Evolutionary conservation across 2,329 filamentous ascomycete species (phyloP), one percentile per base, ranked within the genome.

Genomic region (Orbilia oligospora): DNA sequence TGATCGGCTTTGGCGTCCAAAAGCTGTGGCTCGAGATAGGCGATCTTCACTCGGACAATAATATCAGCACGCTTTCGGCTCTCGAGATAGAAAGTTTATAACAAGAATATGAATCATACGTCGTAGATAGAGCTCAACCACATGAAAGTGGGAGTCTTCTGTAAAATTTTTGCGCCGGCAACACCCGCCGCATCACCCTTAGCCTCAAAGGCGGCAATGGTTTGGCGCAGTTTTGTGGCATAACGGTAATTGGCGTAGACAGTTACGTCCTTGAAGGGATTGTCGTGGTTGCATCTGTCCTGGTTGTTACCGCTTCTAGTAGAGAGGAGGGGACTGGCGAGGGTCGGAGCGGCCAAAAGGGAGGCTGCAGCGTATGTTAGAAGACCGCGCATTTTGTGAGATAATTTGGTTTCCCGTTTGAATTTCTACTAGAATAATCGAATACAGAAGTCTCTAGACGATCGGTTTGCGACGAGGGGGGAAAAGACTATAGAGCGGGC

Each of bases 191-290:
- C 51, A 80, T 87, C 85, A 27, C 84, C 84, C 66, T 82, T 81
- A 12, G 81, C 81, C 10, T 82, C 76, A 81, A 86, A 86, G 22
- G 83, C 80, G 1, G 81, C 80, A 71, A 84, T 80, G 16, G 86
- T 86, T 69, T 83, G 76, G 27, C 85, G 83, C 38, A 87, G 83
- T 81, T 86, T 85, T n/a, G 69, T 78, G 12, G 85, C 83, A 82
- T 86, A 87, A 20, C 80, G 80, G n/a, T 85, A 84, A 82, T 87
- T 87, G 76, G 84, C 85, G 80, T 87, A 88, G 27, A 88, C 83
- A 5, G 84, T 85, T 80, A 86, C 86, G 75, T 86, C 86, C 0
- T 83, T 73, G 81, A 90, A 89, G 0, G 88, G 85, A 70, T 86
- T 86, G 64, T 81, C 70, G 71, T 81, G 78, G 24, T 80, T 81